These are phyloP conservation scores for Paragyromitra xinjiangensis DNA, from an alignment of 495 filamentous ascomycete species.

Conservation along the genomic window DNA sequence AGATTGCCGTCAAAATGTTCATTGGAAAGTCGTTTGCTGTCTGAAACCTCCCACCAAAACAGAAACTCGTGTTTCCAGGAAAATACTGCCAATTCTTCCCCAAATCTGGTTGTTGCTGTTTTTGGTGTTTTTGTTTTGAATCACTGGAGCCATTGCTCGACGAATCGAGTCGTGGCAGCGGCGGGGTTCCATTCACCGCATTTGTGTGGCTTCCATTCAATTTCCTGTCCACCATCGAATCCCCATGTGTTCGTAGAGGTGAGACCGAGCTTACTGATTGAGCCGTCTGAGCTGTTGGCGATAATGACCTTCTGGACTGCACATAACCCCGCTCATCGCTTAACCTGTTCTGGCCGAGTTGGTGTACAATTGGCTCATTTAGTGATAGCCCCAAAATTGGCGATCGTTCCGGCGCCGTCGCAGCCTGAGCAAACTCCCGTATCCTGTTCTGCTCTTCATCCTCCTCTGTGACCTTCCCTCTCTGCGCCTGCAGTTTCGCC, in stretches of 20 bases:
- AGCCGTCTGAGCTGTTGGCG: conserved; percentile 69
- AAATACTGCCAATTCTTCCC: conserved; percentile 91
- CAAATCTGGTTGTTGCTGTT: conserved; percentile 61
- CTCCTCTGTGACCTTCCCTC: conserved; percentile 62
- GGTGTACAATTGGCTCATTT: conserved; percentile 51
- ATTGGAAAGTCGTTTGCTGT: conserved; percentile 91
- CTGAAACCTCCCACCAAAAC: conserved; percentile 81
- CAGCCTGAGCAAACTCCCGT: conserved; percentile 55
- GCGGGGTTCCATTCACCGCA: conserved; percentile 50
- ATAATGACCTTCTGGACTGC: conserved; percentile 58
- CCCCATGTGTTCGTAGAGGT: conserved; percentile 55
- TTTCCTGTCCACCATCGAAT: conserved; percentile 30
- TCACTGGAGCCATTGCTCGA: conserved; percentile 52
- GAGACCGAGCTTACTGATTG: conserved; percentile 55
- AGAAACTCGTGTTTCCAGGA: conserved; percentile 89
- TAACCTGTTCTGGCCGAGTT: conserved; percentile 44
- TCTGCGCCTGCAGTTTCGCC: conserved; percentile 88
- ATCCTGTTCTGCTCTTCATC: conserved; percentile 59
- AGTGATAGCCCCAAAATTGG: conserved; percentile 39
- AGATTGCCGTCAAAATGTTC: conserved; percentile 83
- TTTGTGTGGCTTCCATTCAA: conserved; percentile 28
- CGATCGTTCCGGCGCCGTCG: conserved; percentile 22
- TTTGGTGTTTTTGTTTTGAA: conserved; percentile 56
- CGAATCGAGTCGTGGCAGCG: conserved; percentile 44
- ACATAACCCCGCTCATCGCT: conserved; percentile 51